Conservation (phyloP, 345 rosid species). For the Moricandia arvensis region DNA sequence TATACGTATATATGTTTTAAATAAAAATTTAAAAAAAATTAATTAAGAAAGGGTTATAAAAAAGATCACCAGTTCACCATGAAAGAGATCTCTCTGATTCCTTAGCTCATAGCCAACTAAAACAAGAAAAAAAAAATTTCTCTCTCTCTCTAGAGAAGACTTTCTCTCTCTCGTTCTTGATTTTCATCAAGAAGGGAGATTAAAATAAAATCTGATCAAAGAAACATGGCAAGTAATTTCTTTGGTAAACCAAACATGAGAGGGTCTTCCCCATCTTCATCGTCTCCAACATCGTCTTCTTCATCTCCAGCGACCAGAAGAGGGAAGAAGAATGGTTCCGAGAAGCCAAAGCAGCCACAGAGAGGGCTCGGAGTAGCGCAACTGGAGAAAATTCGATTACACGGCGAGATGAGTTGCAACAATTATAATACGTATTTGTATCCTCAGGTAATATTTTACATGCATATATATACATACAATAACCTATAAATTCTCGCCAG, state of each 20-base stretch:
- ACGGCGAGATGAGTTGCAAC: slow-evolving; percentile 52
- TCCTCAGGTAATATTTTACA: slow-evolving; percentile 50
- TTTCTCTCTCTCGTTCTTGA: slow-evolving; percentile 2
- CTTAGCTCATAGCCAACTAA: slow-evolving; percentile 24
- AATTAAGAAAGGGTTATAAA: slow-evolving; percentile 5
- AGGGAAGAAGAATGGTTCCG: slow-evolving; percentile 68
- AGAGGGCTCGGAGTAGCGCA: slow-evolving; percentile 99
- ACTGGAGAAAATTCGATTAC: slow-evolving; percentile 83
- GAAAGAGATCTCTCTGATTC: slow-evolving; percentile 44
- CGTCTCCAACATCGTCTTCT: slow-evolving; percentile 24
- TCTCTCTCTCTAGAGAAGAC: slow-evolving; percentile 8
- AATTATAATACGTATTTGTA: slow-evolving; percentile 44
- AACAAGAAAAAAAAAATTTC: background rate
- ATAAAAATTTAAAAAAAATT: background rate
- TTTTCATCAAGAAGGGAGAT: background rate
- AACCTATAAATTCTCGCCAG: background rate
- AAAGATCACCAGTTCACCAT: slow-evolving; percentile 21
- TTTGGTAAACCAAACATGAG: slow-evolving; percentile 68
- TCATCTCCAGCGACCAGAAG: slow-evolving; percentile 63
- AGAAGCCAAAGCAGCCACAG: slow-evolving; percentile 91
- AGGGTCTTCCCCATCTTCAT: slow-evolving; percentile 29
- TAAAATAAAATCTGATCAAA: background rate
- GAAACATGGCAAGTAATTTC: slow-evolving; percentile 64
- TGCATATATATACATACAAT: background rate
- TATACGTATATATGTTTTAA: slow-evolving; percentile 34